Percentiles rank a stretch among this genome's conserved stretches.
Conservation (phyloP, 2,329 filamentous ascomycete genomes). For the Teratosphaeria viscida region DNA sequence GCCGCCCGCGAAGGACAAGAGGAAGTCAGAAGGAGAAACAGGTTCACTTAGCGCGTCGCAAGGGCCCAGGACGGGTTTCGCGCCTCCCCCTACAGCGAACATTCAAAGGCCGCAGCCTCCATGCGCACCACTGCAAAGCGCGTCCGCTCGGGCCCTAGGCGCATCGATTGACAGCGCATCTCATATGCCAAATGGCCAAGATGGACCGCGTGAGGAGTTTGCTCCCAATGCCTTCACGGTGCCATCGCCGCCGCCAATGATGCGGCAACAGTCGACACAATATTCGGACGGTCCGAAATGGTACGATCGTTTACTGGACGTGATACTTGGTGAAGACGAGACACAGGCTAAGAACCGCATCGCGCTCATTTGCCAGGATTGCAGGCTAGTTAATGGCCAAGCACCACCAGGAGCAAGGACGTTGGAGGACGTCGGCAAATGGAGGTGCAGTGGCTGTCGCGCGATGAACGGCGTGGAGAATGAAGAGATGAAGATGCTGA, state of each 20-base stretch:
- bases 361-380: conserved; percentile 71
- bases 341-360: conserved; percentile 83
- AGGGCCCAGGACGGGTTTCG: conserved; percentile 45
- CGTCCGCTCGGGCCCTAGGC: not conserved
- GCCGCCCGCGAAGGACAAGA: conserved; percentile 26
- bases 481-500: conserved; percentile 62
- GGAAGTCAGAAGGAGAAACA: conserved; percentile 8
- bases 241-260: conserved; percentile 18
- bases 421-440: conserved; percentile 69
- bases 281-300: conserved; percentile 47
- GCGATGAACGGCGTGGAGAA: conserved; percentile 72
- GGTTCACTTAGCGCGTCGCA: conserved; percentile 18
- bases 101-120: conserved; percentile 33
- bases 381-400: conserved; percentile 87
- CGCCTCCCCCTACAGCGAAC: conserved; percentile 56
- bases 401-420: conserved; percentile 76
- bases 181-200: too few relatives aligned
- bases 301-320: conserved; percentile 91
- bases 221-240: conserved; percentile 58
- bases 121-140: not conserved
- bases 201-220: conserved; percentile 48
- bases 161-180: not conserved
- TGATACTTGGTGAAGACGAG: conserved; percentile 90
- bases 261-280: conserved; percentile 13
- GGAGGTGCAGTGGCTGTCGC: conserved; percentile 82